Conservation (phyloP, 2,329 filamentous ascomycete genomes). For the Exophiala viscosa region DNA sequence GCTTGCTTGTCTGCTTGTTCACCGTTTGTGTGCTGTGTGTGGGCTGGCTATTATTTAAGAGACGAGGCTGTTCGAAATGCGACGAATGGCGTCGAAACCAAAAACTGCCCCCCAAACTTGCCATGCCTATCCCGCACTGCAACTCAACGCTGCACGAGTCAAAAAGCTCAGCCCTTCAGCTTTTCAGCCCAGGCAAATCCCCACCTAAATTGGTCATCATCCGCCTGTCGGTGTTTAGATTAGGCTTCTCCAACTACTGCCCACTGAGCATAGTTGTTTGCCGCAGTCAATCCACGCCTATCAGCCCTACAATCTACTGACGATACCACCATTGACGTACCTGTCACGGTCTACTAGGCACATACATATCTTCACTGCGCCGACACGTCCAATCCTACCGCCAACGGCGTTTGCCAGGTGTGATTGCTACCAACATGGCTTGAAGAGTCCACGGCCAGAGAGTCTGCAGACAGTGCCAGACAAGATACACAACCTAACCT, state of each 20-base stretch:
- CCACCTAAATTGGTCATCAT: no score
- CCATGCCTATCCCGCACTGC: neutral
- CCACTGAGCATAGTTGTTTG: neutral
- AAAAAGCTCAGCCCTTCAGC: no score
- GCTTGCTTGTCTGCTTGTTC: conserved; percentile 6
- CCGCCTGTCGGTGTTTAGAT: no score
- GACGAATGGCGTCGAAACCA: conserved; percentile 27
- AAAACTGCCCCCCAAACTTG: conserved; percentile 1
- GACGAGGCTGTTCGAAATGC: conserved; percentile 25
- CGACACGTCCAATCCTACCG: no score
- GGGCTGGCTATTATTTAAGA: conserved; percentile 5
- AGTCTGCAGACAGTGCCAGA: neutral
- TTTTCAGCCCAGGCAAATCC: no score
- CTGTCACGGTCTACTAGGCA: no score
- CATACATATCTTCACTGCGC: no score
- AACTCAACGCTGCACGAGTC: no score
- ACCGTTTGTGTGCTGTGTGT: conserved; percentile 14
- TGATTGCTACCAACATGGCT: neutral
- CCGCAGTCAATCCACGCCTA: conserved; percentile 7
- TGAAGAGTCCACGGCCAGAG: neutral
- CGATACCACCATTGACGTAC: neutral
- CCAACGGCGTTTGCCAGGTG: no score
- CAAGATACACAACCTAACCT: neutral
- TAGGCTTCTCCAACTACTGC: neutral
- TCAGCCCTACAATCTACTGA: conserved; percentile 17